Percentiles rank a stretch among this genome's conserved stretches.
phyloP scores from a whole-genome alignment of 2,329 filamentous ascomycete genomes.

The Aspergillus ruber region DNA sequence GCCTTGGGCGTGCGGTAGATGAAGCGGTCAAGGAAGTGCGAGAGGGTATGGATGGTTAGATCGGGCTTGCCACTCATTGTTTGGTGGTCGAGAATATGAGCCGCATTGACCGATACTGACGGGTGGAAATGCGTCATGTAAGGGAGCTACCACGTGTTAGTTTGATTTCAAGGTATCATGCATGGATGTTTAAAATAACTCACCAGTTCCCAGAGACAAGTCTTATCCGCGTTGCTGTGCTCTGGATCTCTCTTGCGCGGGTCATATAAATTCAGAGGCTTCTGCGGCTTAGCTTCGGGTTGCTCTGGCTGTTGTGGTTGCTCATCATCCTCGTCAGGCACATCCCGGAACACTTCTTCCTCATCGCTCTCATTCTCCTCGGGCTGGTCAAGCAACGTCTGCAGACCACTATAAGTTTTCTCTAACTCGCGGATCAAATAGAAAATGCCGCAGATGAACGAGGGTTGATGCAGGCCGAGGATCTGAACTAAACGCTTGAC shows the following conservation, averaged over 20 bases:
- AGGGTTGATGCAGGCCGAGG: constrained; percentile 78
- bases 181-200: constrained; percentile 24
- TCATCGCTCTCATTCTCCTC: constrained; percentile 68
- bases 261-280: constrained; percentile 57
- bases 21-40: constrained; percentile 95
- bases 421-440: constrained; percentile 81
- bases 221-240: constrained; percentile 85
- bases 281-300: constrained; percentile 23
- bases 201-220: constrained; percentile 88
- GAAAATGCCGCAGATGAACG: constrained; percentile 88
- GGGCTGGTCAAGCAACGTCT: constrained; percentile 69
- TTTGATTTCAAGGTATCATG: not conserved
- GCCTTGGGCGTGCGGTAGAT: constrained; percentile 91
- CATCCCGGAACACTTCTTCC: constrained; percentile 64
- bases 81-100: constrained; percentile 61
- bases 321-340: constrained; percentile 51
- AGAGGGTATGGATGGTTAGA: constrained; percentile 79
- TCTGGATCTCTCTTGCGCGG: constrained; percentile 86
- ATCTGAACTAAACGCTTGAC: constrained; percentile 88
- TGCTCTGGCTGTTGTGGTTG: constrained; percentile 12
- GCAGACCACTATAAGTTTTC: constrained; percentile 70
- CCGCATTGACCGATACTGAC: constrained; percentile 78
- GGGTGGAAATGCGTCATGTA: constrained; percentile 83
- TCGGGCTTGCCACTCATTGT: constrained; percentile 82
- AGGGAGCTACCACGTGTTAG: constrained; percentile 44